Base-by-base conservation (phyloP, 495 filamentous ascomycete genomes). In the Tuber calosporum region DNA sequence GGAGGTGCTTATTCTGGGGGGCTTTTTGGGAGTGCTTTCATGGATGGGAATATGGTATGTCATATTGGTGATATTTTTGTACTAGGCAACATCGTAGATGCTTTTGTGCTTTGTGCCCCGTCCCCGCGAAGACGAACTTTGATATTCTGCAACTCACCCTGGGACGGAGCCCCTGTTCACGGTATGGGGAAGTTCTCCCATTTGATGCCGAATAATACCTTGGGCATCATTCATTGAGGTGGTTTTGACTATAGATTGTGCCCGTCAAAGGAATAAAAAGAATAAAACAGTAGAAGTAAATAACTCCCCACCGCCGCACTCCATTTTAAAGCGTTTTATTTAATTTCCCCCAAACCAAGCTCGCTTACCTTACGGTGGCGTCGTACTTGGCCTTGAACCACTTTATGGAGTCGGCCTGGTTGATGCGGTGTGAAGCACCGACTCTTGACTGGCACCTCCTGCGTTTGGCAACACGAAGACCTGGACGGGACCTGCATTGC, bases 351-450 rank as follows among this genome's bases (percentile, higher is more conserved):
- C 11, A 62, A 62, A 7, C 26, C 26, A 34, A 19, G 53, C 53
- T 17, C 53, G 26, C 85, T 90, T 92, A 96, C 86, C 93, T 90
- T 85, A 97, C 91, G 82, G 97, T 96, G 83, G 93, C 95, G 85
- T 99, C 95, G 89, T 97, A 99, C 85, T 95, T 90, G 87, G 91
- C 91, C 92, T 98, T 99, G 92, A 97, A 98, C 94, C 95, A 99
- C 86, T 93, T 96, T 84, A 98, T 88, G 81, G 94, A 97, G 89
- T 99, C 96, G 75, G 85, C 85, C 81, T 91, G 89, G 88, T 88
- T 92, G 89, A 99, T 97, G 81, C 90, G 90, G 90, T 99, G 96
- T 83, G 86, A 86, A 82, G 91, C 83, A 82, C 96, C 96, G 83
- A 99, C 89, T 81, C 85, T 86, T 86, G 89, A 86, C 88, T 96